A percentile compares a stretch with the other conserved stretches of the same genome.
Conservation (phyloP, 2,329 filamentous ascomycete species). For the Blumeria hordei region DNA sequence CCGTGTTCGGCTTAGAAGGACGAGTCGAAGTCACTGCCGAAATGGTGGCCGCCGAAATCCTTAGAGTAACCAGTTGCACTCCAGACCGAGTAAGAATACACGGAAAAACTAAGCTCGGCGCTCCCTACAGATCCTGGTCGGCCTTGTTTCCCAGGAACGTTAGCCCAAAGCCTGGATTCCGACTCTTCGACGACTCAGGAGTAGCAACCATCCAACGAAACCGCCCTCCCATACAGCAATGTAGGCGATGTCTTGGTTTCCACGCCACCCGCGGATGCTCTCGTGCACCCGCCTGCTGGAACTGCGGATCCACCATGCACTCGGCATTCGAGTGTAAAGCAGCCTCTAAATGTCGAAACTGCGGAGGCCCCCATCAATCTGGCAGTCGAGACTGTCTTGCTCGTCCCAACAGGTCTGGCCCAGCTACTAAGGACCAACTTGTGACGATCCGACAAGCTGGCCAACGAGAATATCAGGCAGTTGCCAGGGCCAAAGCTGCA, state of each 20-base stretch:
- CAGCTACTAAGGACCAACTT: not conserved
- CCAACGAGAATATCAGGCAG: not conserved
- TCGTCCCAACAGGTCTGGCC: not conserved
- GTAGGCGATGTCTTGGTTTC: not conserved
- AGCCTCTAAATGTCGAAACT: not conserved
- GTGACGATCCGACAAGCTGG: not conserved
- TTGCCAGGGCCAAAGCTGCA: not conserved
- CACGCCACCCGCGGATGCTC: not conserved
- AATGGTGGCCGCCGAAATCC: no score
- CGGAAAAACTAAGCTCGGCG: no score
- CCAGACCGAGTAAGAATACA: no score
- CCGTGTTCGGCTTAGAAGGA: no score
- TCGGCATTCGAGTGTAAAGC: not conserved
- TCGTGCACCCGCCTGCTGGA: not conserved
- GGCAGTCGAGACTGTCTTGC: not conserved
- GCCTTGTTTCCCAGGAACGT: no score
- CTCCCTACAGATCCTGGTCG: no score
- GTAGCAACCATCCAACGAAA: no score
- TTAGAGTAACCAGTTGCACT: no score
- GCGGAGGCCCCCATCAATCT: not conserved
- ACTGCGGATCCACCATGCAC: not conserved
- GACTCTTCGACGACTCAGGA: no score
- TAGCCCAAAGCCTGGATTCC: no score
- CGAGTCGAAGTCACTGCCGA: no score
- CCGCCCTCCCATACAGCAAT: not conserved